Percentiles rank a stretch among this genome's conserved stretches.
Conservation (phyloP, 192 early-diverging fungal genomes). For the Mortierella hygrophila region DNA sequence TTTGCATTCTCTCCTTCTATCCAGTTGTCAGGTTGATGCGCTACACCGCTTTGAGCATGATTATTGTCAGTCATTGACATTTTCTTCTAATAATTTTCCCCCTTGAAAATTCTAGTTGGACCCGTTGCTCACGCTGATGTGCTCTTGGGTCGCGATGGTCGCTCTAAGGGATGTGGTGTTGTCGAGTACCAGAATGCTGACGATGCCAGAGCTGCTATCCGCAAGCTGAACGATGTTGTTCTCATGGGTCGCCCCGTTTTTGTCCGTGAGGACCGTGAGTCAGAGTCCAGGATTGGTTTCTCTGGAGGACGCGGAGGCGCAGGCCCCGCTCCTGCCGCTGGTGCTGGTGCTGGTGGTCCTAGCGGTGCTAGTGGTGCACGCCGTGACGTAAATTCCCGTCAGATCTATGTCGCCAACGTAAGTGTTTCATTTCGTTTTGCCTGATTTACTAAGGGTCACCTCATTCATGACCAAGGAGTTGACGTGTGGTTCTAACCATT, state of each 20-base stretch:
- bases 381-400: constrained; percentile 47
- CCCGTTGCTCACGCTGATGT: constrained; percentile 82
- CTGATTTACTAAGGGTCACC: background rate
- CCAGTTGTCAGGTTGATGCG: background rate
- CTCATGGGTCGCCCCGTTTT: constrained; percentile 82
- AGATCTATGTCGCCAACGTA: constrained; percentile 75
- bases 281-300: constrained; percentile 60
- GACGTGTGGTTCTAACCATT: background rate
- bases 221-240: constrained; percentile 70
- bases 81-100: background rate
- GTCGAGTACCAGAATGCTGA: constrained; percentile 86
- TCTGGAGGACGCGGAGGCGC: constrained; percentile 21
- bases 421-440: constrained; percentile 9
- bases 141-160: constrained; percentile 65
- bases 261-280: constrained; percentile 82
- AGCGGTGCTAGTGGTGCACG: constrained; percentile 12
- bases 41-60: background rate
- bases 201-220: constrained; percentile 81
- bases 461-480: background rate
- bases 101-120: constrained; percentile 64
- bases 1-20: background rate
- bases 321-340: background rate
- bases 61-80: background rate
- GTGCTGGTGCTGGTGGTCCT: background rate
- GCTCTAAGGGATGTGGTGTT: constrained; percentile 80